Evolutionary conservation across 2,329 filamentous ascomycete genomes (phyloP), one percentile per base, ranked within the genome.

Genomic region (Paracorniculantispora psalliotae): DNA sequence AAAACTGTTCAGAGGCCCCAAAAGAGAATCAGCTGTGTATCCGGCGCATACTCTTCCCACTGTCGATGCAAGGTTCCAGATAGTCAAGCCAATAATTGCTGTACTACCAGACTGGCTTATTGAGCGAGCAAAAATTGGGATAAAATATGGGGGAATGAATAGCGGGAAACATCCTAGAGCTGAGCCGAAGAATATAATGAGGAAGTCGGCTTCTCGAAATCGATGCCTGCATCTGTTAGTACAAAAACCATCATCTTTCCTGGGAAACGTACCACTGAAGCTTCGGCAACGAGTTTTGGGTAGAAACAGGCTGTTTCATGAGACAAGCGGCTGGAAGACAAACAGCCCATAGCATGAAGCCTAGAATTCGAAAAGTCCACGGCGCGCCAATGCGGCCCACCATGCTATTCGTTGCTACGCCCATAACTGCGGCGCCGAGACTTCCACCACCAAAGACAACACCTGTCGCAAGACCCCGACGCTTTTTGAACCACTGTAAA

Each of bases 61-160:
- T 0, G 67, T 66, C 1, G 67, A 69, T 1, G 67, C 64, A 1
- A 69, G 25, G 50, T 69, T 69, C 67, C 67, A 69, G 0, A 65
- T 62, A 0, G 67, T 65, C 19, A 69, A 53, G 2, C 63, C 63
- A 10, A 65, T 57, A 21, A 68, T 61, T 1, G 62, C 62, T 0
- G 63, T 64, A 5, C 64, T 63, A 9, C 58, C 60, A 0, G 66
- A 64, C 17, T 61, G 59, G 30, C 64, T 63, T 39, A 68, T 63
- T 3, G 67, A 65, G 4, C 64, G 26, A 10, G 66, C 63, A 43
- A 68, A 69, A 13, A 69, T 59, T 19, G 67, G 67, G 4, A 69
- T 68, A 25, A 69, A 69, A 62, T 69, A 69, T 1, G 67, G 64
- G 6, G 67, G 67, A 6, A 69, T 63, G 44, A 68, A 68, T 7